A percentile compares a stretch with the other conserved stretches of the same genome.
phyloP scores from a whole-genome alignment of 106 monocot species.

The Allium cepa region DNA sequence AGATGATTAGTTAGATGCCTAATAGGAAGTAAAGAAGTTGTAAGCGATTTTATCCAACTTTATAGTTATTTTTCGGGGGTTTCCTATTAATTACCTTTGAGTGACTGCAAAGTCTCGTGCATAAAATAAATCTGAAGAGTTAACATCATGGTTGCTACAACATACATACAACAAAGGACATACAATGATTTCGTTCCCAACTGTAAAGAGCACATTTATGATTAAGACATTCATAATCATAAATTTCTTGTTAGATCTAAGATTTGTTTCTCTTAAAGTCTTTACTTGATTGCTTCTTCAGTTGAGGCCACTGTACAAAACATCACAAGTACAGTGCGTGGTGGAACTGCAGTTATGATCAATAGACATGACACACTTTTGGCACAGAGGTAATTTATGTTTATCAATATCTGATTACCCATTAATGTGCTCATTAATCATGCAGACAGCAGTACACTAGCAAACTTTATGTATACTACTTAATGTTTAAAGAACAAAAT shows the following conservation, averaged over 20 bases:
- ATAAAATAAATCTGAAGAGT: not conserved
- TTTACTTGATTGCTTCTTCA: not conserved
- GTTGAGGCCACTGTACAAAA: not conserved
- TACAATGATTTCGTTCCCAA: not conserved
- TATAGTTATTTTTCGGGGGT: not conserved
- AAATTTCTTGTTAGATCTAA: not conserved
- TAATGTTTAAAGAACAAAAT: not conserved
- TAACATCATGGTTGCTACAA: not conserved
- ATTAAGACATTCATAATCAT: constrained; percentile 1
- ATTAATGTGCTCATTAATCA: too few relatives aligned
- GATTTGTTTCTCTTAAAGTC: too few relatives aligned
- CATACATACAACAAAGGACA: not conserved
- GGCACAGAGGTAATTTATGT: too few relatives aligned
- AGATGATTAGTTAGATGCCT: too few relatives aligned
- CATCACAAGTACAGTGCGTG: too few relatives aligned
- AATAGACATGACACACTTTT: too few relatives aligned
- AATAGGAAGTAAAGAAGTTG: too few relatives aligned
- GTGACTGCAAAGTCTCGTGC: not conserved
- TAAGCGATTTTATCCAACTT: not conserved
- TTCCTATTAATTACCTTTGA: not conserved
- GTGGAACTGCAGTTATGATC: too few relatives aligned
- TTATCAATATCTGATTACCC: too few relatives aligned
- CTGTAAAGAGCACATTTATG: not conserved
- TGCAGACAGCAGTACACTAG: too few relatives aligned
- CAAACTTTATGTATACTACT: too few relatives aligned